Conservation (phyloP, 2,329 filamentous ascomycete genomes). For the Clonostachys rhizophaga region DNA sequence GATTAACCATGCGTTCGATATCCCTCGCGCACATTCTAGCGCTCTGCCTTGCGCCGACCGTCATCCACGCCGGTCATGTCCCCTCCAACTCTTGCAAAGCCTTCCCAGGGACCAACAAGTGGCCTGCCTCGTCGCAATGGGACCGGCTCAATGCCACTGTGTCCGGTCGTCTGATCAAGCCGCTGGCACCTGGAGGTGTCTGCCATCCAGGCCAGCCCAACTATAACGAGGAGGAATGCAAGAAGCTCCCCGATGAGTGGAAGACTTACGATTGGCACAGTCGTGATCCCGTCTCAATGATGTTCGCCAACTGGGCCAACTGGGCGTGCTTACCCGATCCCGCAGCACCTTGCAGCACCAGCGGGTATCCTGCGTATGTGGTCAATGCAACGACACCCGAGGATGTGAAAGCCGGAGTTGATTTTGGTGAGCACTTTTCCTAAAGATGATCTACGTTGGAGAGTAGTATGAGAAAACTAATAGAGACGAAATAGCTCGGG, state of each 20-base stretch:
- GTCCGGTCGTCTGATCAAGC: slow-evolving; percentile 32
- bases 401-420: slow-evolving; percentile 24
- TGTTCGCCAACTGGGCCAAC: slow-evolving; percentile 38
- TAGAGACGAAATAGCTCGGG: slow-evolving; percentile 19
- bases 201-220: slow-evolving; percentile 18
- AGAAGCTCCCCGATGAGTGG: slow-evolving; percentile 13
- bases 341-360: slow-evolving; percentile 20
- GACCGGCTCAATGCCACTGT: slow-evolving; percentile 35
- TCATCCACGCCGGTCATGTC: neutral
- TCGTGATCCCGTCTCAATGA: slow-evolving; percentile 20
- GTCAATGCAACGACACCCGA: slow-evolving; percentile 24
- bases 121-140: slow-evolving; percentile 44
- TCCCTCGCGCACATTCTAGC: too few species aligned
- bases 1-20: too few species aligned
- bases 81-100: slow-evolving; percentile 32
- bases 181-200: slow-evolving; percentile 26
- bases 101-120: slow-evolving; percentile 35
- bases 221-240: slow-evolving; percentile 21
- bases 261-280: slow-evolving; percentile 17
- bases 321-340: slow-evolving; percentile 42
- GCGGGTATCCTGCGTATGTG: slow-evolving; percentile 27
- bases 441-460: neutral
- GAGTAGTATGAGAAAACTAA: neutral
- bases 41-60: too few species aligned
- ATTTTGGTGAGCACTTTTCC: slow-evolving; percentile 30